These are phyloP conservation scores for Pholiota microspora DNA, from an alignment of 768 basidiomycete species.

Conservation along the genomic window DNA sequence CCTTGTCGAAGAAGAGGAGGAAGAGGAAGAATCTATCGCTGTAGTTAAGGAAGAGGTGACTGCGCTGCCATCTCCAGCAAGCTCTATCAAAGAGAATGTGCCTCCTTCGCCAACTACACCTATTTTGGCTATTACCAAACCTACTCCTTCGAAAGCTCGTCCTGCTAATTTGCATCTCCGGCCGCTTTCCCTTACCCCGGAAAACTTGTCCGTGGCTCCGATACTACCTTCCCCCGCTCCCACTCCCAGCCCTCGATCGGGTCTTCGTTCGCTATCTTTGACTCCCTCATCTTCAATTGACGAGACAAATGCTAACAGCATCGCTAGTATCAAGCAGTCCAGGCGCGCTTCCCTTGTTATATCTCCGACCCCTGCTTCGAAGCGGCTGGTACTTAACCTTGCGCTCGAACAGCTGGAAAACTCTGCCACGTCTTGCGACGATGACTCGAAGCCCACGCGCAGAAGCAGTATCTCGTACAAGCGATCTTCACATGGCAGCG, in stretches of 20 bases:
- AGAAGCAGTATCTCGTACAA: constrained; percentile 81
- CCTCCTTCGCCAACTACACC: constrained; percentile 21
- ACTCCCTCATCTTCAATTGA: constrained; percentile 29
- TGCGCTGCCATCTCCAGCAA: constrained; percentile 23
- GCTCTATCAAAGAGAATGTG: constrained; percentile 23
- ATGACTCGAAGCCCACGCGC: constrained; percentile 35
- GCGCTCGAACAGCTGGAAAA: constrained; percentile 28
- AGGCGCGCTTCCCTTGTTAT: constrained; percentile 33
- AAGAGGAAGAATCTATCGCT: constrained; percentile 60
- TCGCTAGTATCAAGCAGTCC: constrained; percentile 18
- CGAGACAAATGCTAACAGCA: constrained; percentile 20
- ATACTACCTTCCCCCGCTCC: constrained; percentile 53
- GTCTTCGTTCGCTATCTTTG: constrained; percentile 55
- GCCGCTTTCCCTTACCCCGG: constrained; percentile 67
- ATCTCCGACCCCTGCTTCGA: constrained; percentile 27
- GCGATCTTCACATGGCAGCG: constrained; percentile 36
- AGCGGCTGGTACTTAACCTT: constrained; percentile 38
- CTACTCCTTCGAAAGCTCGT: constrained; percentile 49
- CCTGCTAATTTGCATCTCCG: constrained; percentile 68
- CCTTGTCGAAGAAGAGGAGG: constrained; percentile 83
- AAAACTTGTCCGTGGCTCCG: constrained; percentile 37
- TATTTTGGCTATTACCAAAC: constrained; percentile 30
- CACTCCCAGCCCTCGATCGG: constrained; percentile 46
- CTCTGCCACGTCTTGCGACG: constrained; percentile 24
- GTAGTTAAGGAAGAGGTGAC: constrained; percentile 16